phyloP scores from a whole-genome alignment of 1,284 basidiomycete species.

The Apiotrichum akiyoshidainum region DNA sequence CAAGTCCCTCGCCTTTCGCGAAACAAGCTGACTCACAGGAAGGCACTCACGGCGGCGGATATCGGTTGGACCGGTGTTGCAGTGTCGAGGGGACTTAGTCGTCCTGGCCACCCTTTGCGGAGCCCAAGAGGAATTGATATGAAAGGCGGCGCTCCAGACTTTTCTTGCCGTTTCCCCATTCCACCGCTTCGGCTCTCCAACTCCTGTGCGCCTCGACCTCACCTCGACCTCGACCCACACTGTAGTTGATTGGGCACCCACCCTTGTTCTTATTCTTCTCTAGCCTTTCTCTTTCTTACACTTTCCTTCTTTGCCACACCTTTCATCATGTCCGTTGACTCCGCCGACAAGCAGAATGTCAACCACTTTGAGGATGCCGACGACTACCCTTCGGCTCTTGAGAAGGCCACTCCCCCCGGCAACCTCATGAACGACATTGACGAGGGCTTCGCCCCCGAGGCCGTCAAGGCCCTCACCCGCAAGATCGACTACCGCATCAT shows the following conservation, averaged over 20 bases:
- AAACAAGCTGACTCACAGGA: background rate
- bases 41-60: background rate
- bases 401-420: background rate
- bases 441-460: slow-evolving; percentile 9
- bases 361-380: background rate
- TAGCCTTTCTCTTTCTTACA: background rate
- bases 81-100: no score
- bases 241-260: background rate
- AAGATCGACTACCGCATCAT: slow-evolving; percentile 21
- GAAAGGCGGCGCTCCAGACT: background rate
- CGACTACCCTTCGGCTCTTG: background rate
- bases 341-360: background rate
- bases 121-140: background rate
- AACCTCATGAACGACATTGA: slow-evolving; percentile 10
- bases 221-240: background rate
- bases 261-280: background rate
- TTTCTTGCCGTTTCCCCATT: background rate
- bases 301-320: background rate
- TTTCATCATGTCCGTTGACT: background rate
- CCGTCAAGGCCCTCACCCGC: slow-evolving; percentile 9
- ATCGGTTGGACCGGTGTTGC: background rate
- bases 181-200: no score
- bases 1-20: no score
- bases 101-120: background rate
- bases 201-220: no score